Conservation (phyloP, 352 stramenopile species). For the Blastocystis sp. region DNA sequence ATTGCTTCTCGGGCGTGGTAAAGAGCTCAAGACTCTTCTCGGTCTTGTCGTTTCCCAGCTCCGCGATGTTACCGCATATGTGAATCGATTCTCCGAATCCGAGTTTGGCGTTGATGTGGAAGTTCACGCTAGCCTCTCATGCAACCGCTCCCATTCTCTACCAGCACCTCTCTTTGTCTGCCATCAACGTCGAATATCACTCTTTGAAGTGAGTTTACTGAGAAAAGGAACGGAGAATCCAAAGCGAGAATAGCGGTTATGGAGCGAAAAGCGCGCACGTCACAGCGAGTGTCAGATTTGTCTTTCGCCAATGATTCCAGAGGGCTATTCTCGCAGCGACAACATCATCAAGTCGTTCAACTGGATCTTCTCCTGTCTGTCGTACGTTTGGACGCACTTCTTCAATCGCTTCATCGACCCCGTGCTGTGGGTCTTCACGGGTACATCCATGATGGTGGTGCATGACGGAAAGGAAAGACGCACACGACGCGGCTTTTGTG, state of each 20-base stretch:
- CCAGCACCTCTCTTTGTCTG: slow-evolving; percentile 5
- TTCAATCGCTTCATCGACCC: slow-evolving; percentile 3
- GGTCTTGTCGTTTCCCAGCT: slow-evolving; percentile 5
- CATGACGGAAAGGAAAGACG: slow-evolving; percentile 12
- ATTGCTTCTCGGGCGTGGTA: slow-evolving; percentile 84
- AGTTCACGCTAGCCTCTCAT: slow-evolving; percentile 36
- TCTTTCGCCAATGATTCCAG: slow-evolving; percentile 51
- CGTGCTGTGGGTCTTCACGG: slow-evolving; percentile 38
- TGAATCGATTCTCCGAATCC: slow-evolving; percentile 62
- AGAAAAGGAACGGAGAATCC: not conserved
- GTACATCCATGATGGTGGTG: not conserved
- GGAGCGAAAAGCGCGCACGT: not conserved
- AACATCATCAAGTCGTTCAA: slow-evolving; percentile 66
- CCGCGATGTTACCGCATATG: slow-evolving; percentile 47
- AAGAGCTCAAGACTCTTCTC: slow-evolving; percentile 78
- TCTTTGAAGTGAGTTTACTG: not conserved
- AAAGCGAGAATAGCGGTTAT: slow-evolving; percentile 27
- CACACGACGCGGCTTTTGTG: slow-evolving; percentile 8
- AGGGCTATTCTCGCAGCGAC: slow-evolving; percentile 64
- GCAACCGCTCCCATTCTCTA: not conserved
- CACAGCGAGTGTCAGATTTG: not conserved
- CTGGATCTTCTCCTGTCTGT: slow-evolving; percentile 6
- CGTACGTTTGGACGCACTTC: not conserved
- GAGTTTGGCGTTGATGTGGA: slow-evolving; percentile 68
- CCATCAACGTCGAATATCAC: not conserved